A percentile compares a stretch with the other conserved stretches of the same genome.
Conservation (phyloP, 805 yeast genomes). For the Metschnikowia colocasiae region DNA sequence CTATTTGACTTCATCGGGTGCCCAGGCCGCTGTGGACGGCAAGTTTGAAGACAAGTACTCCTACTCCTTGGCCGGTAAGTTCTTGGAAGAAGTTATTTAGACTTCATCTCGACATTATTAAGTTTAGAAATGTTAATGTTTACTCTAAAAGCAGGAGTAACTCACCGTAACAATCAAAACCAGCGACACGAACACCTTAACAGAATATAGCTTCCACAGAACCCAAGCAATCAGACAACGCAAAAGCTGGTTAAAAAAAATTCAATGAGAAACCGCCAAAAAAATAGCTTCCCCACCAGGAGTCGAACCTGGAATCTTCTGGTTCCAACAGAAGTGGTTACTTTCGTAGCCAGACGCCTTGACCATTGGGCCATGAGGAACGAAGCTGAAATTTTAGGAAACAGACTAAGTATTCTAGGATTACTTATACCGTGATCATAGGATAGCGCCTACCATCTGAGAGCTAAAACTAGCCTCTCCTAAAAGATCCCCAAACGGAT, state of each 20-base stretch:
- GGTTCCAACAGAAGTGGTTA: slow-evolving; percentile 47
- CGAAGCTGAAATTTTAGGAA: slow-evolving; percentile 28
- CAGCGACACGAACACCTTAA: not conserved
- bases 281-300: slow-evolving; percentile 52
- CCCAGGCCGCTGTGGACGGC: slow-evolving; percentile 22
- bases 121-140: not conserved
- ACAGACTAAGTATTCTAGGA: too few relatives aligned
- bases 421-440: not conserved
- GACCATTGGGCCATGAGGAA: slow-evolving; percentile 77
- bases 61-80: slow-evolving; percentile 17
- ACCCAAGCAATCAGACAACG: not conserved
- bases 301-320: slow-evolving; percentile 55
- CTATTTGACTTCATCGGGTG: slow-evolving; percentile 22
- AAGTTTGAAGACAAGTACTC: slow-evolving; percentile 23
- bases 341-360: slow-evolving; percentile 72
- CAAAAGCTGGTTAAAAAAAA: not conserved
- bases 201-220: not conserved
- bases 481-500: too few relatives aligned
- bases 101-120: not conserved
- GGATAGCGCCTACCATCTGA: too few relatives aligned
- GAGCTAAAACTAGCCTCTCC: too few relatives aligned
- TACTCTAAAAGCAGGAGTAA: too few relatives aligned
- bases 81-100: slow-evolving; percentile 15
- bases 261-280: slow-evolving; percentile 6
- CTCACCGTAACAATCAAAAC: not conserved